Evolutionary conservation across 345 rosid genomes (phyloP).

Genomic region (Gossypium mustelinum): DNA sequence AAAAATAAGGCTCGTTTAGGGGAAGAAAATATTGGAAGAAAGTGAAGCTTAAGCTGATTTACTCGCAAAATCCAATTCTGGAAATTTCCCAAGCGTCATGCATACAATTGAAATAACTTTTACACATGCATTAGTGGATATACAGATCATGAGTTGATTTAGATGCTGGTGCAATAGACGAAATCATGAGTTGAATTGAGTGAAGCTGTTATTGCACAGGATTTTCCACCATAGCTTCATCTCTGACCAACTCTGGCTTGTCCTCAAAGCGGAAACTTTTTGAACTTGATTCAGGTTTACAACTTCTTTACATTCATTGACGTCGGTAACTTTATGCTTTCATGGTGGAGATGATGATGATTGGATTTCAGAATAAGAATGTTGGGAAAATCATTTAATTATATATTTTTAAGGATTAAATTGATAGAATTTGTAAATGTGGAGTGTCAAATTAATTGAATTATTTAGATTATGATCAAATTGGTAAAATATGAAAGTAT

Average conservation of each 20-base stretch:
- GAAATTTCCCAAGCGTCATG: not conserved
- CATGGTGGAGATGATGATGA: slow-evolving; percentile 25
- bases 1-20: too few relatives aligned
- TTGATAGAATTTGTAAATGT: too few relatives aligned
- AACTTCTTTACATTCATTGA: slow-evolving; percentile 1
- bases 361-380: slow-evolving; percentile 32
- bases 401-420: too few relatives aligned
- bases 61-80: not conserved
- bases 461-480: too few relatives aligned
- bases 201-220: slow-evolving; percentile 25
- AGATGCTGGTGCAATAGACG: not conserved
- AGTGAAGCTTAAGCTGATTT: not conserved
- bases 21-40: not conserved
- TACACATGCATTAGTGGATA: not conserved
- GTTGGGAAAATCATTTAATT: not conserved
- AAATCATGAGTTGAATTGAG: not conserved
- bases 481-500: too few relatives aligned
- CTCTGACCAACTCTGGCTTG: slow-evolving; percentile 22
- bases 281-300: slow-evolving; percentile 25
- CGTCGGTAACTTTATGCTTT: slow-evolving; percentile 34
- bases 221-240: slow-evolving; percentile 32
- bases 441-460: too few relatives aligned
- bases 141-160: not conserved
- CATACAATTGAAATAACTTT: not conserved
- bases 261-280: slow-evolving; percentile 39